Evolutionary conservation across 2,329 filamentous ascomycete genomes (phyloP), one percentile per base, ranked within the genome.

Genomic region (Curvularia hawaiiensis): DNA sequence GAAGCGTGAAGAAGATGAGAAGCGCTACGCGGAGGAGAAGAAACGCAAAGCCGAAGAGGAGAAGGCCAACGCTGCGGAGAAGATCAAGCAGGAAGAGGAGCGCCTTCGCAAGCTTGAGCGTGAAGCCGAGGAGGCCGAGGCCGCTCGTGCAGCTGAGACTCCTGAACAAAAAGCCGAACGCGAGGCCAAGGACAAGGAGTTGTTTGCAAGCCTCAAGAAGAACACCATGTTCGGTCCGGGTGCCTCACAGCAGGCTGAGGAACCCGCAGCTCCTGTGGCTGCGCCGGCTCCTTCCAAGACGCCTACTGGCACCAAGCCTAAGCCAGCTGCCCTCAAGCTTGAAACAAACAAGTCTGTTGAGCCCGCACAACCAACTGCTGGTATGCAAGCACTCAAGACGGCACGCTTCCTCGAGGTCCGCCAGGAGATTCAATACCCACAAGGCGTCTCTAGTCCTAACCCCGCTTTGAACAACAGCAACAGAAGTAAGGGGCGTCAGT

Each of bases 321-420:
- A 97, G 83, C 94, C 95, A 49, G 88, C 90, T 58, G 89, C 91
- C 44, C 88, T 99, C 64, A 97, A 97, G 79, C 84, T 98, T 61
- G 86, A 92, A 54, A 96, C 90, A 62, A 92, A 88, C 67, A 96
- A 93, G 79, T 82, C 90, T 38, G 86, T 97, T 24, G 94, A 99
- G 80, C 90, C 94, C 52, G 88, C 92, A 52, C 93, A 97, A 78
- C 94, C 94, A 16, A 98, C 92, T 63, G 92, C 95, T 58, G 94
- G 93, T 60, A 89, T 99, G 75, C 93, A 96, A 77, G 90, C 94
- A 9, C 85, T 99, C 61, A 94, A 95, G 80, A 94, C 92, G 18
- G 91, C 95, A 54, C 90, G 93, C 50, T 94, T 96, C 81, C 82
- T 99, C 55, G 86, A 89, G 49, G 87, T 94, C 61, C 87, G 93